Base-by-base conservation (phyloP, 768 basidiomycete species). In the Termitomyces titanicus region DNA sequence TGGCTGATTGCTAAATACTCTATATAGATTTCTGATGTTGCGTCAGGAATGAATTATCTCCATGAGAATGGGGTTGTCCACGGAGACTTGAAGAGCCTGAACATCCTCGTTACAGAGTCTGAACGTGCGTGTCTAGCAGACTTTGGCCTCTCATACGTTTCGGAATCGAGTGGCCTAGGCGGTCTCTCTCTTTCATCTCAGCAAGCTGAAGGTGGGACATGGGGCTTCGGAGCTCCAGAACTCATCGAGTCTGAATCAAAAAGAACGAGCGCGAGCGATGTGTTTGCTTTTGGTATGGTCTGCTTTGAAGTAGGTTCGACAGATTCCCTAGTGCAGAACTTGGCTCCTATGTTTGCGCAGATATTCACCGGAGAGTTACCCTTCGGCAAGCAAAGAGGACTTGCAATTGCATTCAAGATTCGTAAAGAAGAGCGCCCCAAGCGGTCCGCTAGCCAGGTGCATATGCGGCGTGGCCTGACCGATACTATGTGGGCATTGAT, bases 11-110 rank as follows among this genome's bases (percentile, higher is more conserved):
- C 13, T 20, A 34, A 31, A 22, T 4, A 38, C 31, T 17, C 15
- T 24, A 13, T 25, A 20, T 29, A 72, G 71, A 34, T 68, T 13
- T 56, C 54, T 11, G 73, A 71, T 42, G 61, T 72, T 22, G 68
- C 67, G 1, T 44, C 51, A 27, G 73, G 72, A 5, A 55, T 74
- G 13, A 47, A 61, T 0, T 72, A 74, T 57, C 63, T 74, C n/a
- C 72, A 73, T 54, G 61, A 57, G 11, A 62, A 64, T 46, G 59
- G 64, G 3, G 66, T 79, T 25, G 66, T 77, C 15, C 79, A 76
- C 49, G 77, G 77, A 2, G 76, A 80, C 47, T 64, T 80, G 18
- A 76, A 75, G 55, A 75, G 74, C n/a, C 72, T 74, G 44, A 54
- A 63, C 61, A 39, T 34, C 22, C 33, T 33, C 20, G 22, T 22